Evolutionary conservation across 495 filamentous ascomycete genomes (phyloP).

Genomic region (Xanthoparmelia taractica): DNA sequence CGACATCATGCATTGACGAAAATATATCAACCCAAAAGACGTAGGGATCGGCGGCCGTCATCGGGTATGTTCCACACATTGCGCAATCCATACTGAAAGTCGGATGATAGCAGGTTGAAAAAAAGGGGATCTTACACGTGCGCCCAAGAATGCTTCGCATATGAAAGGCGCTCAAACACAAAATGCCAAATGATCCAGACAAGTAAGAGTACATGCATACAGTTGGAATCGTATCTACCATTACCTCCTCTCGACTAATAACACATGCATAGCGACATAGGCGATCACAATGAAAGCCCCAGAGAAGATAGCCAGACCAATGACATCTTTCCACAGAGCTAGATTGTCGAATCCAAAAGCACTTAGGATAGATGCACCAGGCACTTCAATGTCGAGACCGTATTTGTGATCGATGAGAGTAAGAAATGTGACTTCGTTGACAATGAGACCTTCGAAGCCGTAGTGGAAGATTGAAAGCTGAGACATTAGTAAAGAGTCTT

Average conservation of each 20-base stretch:
- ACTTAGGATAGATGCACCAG: conserved; percentile 86
- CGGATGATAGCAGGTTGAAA: neutral
- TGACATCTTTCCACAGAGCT: conserved; percentile 78
- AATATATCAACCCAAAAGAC: neutral
- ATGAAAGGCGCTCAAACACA: too few relatives aligned
- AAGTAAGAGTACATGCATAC: neutral
- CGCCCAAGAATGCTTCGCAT: neutral
- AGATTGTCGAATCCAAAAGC: conserved; percentile 83
- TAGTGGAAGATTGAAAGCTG: conserved; percentile 98
- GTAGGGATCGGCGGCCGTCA: neutral
- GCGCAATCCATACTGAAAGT: neutral
- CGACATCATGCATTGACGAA: neutral
- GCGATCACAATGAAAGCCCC: conserved; percentile 79
- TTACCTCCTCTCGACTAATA: conserved; percentile 86
- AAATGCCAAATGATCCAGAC: neutral
- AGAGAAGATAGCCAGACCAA: conserved; percentile 74
- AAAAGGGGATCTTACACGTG: neutral
- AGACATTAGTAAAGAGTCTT: conserved; percentile 21
- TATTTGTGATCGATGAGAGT: conserved; percentile 88
- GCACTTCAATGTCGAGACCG: conserved; percentile 91
- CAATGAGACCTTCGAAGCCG: conserved; percentile 90
- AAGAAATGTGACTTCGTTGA: conserved; percentile 93
- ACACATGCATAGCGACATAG: conserved; percentile 85
- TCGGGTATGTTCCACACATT: neutral
- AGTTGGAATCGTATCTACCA: neutral